Evolutionary conservation across 75 land plant genomes (phyloP).

Genomic region (Pinus albicaulis): DNA sequence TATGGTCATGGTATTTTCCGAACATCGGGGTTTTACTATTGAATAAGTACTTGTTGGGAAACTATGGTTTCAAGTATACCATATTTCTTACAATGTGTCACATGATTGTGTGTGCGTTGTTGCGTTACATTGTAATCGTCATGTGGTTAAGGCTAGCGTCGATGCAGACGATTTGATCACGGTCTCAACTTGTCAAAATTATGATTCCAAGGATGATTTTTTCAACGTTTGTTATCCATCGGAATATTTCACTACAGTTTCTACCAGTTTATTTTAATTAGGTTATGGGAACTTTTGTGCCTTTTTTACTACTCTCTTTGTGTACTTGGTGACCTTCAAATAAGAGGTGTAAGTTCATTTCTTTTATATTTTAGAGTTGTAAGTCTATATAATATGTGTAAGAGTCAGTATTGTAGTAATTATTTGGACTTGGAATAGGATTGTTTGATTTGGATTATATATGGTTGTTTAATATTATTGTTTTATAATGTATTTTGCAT

Average conservation of each 20-base stretch:
- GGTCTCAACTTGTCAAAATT: slow-evolving; percentile 65
- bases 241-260: slow-evolving; percentile 60
- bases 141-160: slow-evolving; percentile 69
- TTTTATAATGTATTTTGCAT: too few relatives aligned
- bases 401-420: too few relatives aligned
- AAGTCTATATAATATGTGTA: too few relatives aligned
- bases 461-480: too few relatives aligned
- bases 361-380: too few relatives aligned
- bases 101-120: slow-evolving; percentile 69
- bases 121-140: slow-evolving; percentile 65
- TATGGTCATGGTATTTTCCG: too few relatives aligned
- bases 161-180: slow-evolving; percentile 64
- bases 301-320: slow-evolving; percentile 76
- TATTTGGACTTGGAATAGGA: too few relatives aligned
- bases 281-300: slow-evolving; percentile 43
- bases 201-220: slow-evolving; percentile 54
- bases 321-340: slow-evolving; percentile 55
- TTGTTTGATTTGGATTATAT: too few relatives aligned
- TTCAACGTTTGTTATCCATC: slow-evolving; percentile 63
- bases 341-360: slow-evolving; percentile 76
- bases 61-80: slow-evolving; percentile 76
- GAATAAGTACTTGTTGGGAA: slow-evolving; percentile 76
- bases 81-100: slow-evolving; percentile 84
- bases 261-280: slow-evolving; percentile 68
- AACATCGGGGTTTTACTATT: slow-evolving; percentile 68